These are phyloP conservation scores for Pseudoscleropodium purum DNA, from an alignment of 225 moss, liverwort and hornwort genomes.

Conservation along the genomic window DNA sequence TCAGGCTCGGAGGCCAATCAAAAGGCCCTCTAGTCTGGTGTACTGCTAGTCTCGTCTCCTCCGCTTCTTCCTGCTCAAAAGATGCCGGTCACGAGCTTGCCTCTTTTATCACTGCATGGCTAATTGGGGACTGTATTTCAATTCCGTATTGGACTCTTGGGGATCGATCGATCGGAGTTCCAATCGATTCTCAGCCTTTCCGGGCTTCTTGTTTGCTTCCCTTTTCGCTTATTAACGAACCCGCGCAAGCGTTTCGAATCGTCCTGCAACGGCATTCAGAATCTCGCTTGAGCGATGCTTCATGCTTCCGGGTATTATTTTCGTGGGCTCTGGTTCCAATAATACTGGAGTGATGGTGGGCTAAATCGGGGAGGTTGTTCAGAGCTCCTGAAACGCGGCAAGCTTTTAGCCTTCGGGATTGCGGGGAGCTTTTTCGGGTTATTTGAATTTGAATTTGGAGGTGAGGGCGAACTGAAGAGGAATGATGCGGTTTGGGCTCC, in stretches of 20 bases:
- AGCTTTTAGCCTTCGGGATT: neutral
- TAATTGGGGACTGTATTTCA: neutral
- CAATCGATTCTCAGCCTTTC: neutral
- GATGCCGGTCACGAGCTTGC: neutral
- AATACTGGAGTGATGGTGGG: neutral
- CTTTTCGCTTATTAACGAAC: neutral
- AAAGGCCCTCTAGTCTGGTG: neutral
- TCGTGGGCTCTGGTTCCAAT: neutral
- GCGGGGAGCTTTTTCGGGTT: neutral
- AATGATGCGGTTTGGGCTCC: neutral
- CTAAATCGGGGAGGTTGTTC: neutral
- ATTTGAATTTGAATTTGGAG: neutral
- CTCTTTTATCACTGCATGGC: neutral
- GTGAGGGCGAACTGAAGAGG: neutral
- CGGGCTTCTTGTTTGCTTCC: neutral
- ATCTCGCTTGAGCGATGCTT: neutral
- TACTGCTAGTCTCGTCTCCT: neutral
- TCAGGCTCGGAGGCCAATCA: conserved; percentile 18
- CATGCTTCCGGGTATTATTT: neutral
- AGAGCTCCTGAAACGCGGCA: neutral
- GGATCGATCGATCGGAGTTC: neutral
- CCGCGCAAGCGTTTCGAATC: neutral
- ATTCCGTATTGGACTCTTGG: neutral
- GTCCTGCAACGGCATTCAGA: neutral
- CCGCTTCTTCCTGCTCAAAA: neutral